Conservation (phyloP, 108 stramenopile genomes). For the Nannochloropsis salina region DNA sequence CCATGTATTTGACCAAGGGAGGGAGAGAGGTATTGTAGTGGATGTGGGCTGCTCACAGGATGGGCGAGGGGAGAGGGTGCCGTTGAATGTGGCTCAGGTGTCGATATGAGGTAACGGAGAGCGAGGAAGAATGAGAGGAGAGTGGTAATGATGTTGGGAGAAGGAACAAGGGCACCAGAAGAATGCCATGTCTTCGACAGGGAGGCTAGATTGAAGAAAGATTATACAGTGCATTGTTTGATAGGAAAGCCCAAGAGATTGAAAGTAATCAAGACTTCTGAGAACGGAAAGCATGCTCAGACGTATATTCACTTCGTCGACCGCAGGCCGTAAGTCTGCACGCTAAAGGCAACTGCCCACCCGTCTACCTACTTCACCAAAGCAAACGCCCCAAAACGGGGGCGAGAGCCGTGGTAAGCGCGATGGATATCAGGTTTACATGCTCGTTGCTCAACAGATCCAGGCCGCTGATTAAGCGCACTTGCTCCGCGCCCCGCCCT, state of each 20-base stretch:
- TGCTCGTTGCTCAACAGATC: constrained; percentile 67
- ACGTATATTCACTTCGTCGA: too few species aligned
- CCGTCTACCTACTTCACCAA: background rate
- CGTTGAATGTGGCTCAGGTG: background rate
- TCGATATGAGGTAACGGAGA: constrained; percentile 60
- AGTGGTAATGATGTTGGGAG: background rate
- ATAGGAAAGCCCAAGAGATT: too few species aligned
- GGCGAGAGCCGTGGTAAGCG: constrained; percentile 48
- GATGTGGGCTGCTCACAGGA: too few species aligned
- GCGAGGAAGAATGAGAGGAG: background rate
- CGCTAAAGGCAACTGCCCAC: too few species aligned
- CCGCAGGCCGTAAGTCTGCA: too few species aligned
- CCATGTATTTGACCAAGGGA: background rate
- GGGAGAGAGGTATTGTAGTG: background rate
- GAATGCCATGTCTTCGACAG: too few species aligned
- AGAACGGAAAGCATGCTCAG: too few species aligned
- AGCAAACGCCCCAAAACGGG: background rate
- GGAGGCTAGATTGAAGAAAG: too few species aligned
- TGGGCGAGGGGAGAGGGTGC: background rate
- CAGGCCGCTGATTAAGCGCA: constrained; percentile 49
- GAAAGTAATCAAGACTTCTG: too few species aligned
- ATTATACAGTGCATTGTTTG: too few species aligned
- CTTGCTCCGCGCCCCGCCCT: constrained; percentile 4
- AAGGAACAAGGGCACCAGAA: background rate
- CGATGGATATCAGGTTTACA: constrained; percentile 66